phyloP scores from a whole-genome alignment of 169 alveolate genomes.

The Amoebophrya sp. region DNA sequence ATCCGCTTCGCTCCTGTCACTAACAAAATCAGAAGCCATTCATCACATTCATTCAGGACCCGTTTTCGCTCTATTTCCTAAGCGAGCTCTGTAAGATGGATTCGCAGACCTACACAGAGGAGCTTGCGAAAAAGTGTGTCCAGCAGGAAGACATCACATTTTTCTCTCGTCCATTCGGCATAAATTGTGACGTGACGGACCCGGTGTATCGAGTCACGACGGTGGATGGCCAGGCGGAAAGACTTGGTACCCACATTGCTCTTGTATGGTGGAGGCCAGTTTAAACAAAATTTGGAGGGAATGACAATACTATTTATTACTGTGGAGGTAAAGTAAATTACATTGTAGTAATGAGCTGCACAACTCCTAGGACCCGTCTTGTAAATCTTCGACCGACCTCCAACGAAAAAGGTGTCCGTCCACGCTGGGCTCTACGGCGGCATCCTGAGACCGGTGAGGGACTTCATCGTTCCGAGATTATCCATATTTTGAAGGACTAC shows the following conservation, averaged over 20 bases:
- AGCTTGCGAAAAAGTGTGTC: neutral
- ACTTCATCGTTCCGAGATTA: neutral
- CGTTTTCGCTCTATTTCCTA: neutral
- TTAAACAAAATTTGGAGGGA: too few species aligned
- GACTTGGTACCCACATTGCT: too few species aligned
- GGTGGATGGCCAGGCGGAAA: neutral
- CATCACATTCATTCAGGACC: neutral
- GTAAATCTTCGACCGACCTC: too few species aligned
- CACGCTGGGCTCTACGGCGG: neutral
- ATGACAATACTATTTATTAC: too few species aligned
- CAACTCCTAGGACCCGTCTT: too few species aligned
- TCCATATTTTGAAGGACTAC: neutral
- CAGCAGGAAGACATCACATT: neutral
- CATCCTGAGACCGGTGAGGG: neutral
- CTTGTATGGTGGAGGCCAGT: too few species aligned
- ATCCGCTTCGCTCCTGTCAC: too few species aligned
- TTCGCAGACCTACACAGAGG: neutral
- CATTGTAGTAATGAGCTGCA: too few species aligned
- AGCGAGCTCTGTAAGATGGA: conserved; percentile 7
- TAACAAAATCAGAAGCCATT: too few species aligned
- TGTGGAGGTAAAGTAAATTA: too few species aligned
- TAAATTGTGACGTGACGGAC: neutral
- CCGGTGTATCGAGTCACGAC: neutral
- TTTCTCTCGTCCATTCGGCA: neutral
- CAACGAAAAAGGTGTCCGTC: too few species aligned